Conservation (phyloP, 441 rosid species). For the Adansonia gregorii region DNA sequence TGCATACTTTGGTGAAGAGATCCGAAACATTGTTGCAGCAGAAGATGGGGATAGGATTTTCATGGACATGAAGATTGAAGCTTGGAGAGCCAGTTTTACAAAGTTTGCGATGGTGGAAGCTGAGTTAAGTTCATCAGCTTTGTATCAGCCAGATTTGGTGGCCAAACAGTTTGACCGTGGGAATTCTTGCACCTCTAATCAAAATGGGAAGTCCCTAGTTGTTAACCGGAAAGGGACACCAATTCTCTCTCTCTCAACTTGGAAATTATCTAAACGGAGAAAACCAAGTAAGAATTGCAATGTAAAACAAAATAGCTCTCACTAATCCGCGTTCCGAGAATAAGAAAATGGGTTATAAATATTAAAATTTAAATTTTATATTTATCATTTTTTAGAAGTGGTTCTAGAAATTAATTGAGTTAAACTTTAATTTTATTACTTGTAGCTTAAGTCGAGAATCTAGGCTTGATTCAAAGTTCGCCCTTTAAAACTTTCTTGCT, state of each 20-base stretch:
- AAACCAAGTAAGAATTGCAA: background rate
- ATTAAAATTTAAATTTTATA: too few species aligned
- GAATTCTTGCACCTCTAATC: slow-evolving; percentile 33
- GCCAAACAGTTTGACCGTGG: background rate
- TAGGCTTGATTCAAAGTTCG: too few species aligned
- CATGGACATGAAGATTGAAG: slow-evolving; percentile 40
- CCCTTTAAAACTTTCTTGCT: too few species aligned
- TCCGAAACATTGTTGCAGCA: slow-evolving; percentile 33
- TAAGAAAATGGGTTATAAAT: too few species aligned
- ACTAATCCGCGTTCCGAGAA: background rate
- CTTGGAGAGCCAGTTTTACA: slow-evolving; percentile 35
- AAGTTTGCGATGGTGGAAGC: slow-evolving; percentile 34
- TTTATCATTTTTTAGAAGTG: too few species aligned
- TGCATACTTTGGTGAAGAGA: slow-evolving; percentile 28
- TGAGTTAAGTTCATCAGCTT: slow-evolving; percentile 34
- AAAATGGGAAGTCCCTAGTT: slow-evolving; percentile 37
- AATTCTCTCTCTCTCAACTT: slow-evolving; percentile 42
- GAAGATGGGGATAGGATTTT: slow-evolving; percentile 36
- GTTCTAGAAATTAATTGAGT: too few species aligned
- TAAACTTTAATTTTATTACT: too few species aligned
- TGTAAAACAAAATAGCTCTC: background rate
- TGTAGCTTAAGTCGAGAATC: too few species aligned
- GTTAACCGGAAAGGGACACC: slow-evolving; percentile 50
- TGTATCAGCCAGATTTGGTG: slow-evolving; percentile 35
- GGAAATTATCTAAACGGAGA: slow-evolving; percentile 35